Base-by-base conservation (phyloP, 257 asterid genomes). In the Thymus quinquecostatus region DNA sequence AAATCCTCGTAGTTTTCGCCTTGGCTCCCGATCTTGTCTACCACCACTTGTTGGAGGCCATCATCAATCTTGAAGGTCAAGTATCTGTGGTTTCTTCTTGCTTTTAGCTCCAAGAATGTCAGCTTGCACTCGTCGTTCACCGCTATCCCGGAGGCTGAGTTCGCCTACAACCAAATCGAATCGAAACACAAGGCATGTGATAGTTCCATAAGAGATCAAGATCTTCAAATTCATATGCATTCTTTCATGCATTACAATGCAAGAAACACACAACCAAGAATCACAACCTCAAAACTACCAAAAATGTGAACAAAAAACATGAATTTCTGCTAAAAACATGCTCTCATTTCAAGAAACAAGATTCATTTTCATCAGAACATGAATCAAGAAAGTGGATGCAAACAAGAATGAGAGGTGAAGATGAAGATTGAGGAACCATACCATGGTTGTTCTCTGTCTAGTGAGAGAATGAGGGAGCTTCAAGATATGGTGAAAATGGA, bases 71-170 rank as follows among this genome's bases (percentile, higher is more conserved):
- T 89, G 87, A 87, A 89, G 58, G 81, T 78, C 38, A 87, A 66
- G 66, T 62, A 87, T 47, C 94, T 79, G 81, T 81, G 75, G 77
- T 70, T 83, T 76, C 96, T 78, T 78, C 75, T 86, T 12, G 95
- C 84, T 61, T 89, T 87, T 56, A 89, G 83, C 81, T 89, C 96
- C 82, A 78, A 58, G 81, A 89, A 89, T 68, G 70, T 76, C 72
- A 81, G 80, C 88, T 89, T 89, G 87, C 93, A 89, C 14, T 87
- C 94, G 69, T 89, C 94, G 57, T 78, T 66, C 73, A 89, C 94
- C 30, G 88, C 88, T 49, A 86, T 61, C 38, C 96, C 96, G 44
- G 96, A 89, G 47, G 88, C 77, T 28, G 96, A 67, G 78, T 89
- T 89, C 58, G 93, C 89, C 96, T 89, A 55, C 50, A 11, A 30